Conservation (phyloP, 306 rosid species). For the Medicago lupulina region DNA sequence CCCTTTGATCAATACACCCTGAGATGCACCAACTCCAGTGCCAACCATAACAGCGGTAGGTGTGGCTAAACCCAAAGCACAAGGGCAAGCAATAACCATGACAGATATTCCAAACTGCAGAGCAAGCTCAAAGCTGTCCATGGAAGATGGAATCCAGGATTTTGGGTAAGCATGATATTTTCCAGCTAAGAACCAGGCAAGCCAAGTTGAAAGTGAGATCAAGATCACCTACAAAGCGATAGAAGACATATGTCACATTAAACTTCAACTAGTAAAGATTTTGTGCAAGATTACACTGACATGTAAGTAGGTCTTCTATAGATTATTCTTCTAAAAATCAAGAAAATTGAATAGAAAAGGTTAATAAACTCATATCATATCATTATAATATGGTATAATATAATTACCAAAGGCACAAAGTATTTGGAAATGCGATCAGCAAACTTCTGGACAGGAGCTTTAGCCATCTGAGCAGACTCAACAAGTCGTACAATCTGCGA, state of each 20-base stretch:
- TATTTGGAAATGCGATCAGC: conserved; percentile 85
- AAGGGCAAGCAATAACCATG: conserved; percentile 98
- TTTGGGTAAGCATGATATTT: conserved; percentile 67
- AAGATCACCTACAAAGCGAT: conserved; percentile 64
- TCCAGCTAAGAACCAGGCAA: conserved; percentile 84
- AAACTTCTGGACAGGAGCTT: conserved; percentile 90
- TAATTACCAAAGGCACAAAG: conserved; percentile 82
- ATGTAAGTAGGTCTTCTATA: too few relatives aligned
- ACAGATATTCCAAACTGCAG: conserved; percentile 94
- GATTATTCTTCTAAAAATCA: not conserved
- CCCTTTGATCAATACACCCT: conserved; percentile 92
- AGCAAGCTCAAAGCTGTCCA: conserved; percentile 89
- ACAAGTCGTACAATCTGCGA: conserved; percentile 89
- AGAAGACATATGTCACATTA: conserved; percentile 15
- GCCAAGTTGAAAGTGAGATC: conserved; percentile 75
- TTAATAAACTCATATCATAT: too few relatives aligned
- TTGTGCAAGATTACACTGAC: not conserved
- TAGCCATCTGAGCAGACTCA: conserved; percentile 91
- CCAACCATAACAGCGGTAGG: conserved; percentile 98
- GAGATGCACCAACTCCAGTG: conserved; percentile 93
- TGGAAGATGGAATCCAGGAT: conserved; percentile 85
- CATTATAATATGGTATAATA: not conserved
- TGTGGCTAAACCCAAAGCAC: conserved; percentile 94
- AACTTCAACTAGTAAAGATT: conserved; percentile 10
- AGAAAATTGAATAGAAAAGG: not conserved